Evolutionary conservation across 805 yeast genomes (phyloP).

Genomic region (Danielozyma ontarioensis): DNA sequence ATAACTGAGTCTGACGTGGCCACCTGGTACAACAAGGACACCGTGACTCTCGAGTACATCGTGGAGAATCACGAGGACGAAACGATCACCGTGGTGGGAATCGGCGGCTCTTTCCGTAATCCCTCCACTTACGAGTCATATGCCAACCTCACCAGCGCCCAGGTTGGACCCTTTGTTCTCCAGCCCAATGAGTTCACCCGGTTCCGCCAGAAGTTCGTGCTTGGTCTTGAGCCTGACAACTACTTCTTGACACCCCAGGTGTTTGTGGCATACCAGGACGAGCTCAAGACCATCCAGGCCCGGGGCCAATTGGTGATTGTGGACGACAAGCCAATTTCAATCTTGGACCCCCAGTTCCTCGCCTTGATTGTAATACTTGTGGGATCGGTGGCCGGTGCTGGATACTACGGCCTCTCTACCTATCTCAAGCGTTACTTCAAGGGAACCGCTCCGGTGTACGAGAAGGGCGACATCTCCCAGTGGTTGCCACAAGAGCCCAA

Average conservation of each 20-base stretch:
- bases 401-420: slow-evolving; percentile 40
- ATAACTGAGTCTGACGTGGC: slow-evolving; percentile 35
- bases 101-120: slow-evolving; percentile 60
- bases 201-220: slow-evolving; percentile 56
- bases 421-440: slow-evolving; percentile 45
- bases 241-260: slow-evolving; percentile 59
- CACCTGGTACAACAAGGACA: slow-evolving; percentile 46
- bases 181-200: slow-evolving; percentile 42
- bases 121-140: slow-evolving; percentile 46
- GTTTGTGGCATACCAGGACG: slow-evolving; percentile 45
- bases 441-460: slow-evolving; percentile 28
- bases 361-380: slow-evolving; percentile 53
- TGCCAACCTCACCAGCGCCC: slow-evolving; percentile 61
- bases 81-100: slow-evolving; percentile 52
- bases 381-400: slow-evolving; percentile 14
- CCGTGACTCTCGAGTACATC: slow-evolving; percentile 45
- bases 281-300: slow-evolving; percentile 51
- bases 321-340: slow-evolving; percentile 59
- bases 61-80: slow-evolving; percentile 52
- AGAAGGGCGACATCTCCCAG: background rate
- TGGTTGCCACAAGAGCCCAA: background rate
- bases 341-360: slow-evolving; percentile 69
- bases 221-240: slow-evolving; percentile 52
- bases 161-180: slow-evolving; percentile 56
- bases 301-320: slow-evolving; percentile 55